phyloP scores from a whole-genome alignment of 2,329 filamentous ascomycete genomes.

The Pseudocercospora cruenta region DNA sequence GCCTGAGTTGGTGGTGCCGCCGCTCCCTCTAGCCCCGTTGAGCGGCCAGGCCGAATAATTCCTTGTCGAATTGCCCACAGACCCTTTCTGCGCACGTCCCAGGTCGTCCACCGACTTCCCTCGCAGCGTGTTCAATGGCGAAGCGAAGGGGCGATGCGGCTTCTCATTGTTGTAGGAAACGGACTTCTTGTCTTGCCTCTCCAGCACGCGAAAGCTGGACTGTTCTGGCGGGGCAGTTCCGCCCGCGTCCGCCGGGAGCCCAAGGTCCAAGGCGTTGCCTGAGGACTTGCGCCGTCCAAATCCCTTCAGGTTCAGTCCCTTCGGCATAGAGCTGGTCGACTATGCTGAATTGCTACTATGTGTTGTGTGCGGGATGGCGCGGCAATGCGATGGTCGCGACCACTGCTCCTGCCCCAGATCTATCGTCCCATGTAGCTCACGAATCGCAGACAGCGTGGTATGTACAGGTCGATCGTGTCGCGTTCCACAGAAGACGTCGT shows the following conservation, averaged over 20 bases:
- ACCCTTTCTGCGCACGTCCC: conserved; percentile 25
- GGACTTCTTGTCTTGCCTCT: conserved; percentile 53
- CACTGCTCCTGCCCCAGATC: conserved; percentile 9
- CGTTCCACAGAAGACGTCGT: conserved; percentile 16
- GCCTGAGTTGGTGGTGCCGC: conserved; percentile 52
- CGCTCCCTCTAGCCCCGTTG: conserved; percentile 50
- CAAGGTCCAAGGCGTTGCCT: conserved; percentile 55
- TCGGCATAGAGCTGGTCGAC: conserved; percentile 51
- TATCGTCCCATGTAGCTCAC: conserved; percentile 23
- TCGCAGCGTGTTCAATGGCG: conserved; percentile 39
- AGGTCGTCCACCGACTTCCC: conserved; percentile 41
- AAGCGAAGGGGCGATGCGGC: conserved; percentile 40
- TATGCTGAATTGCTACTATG: not conserved
- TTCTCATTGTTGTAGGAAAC: conserved; percentile 31
- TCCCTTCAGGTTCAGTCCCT: conserved; percentile 55
- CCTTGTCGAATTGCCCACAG: conserved; percentile 20
- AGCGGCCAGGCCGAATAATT: conserved; percentile 32
- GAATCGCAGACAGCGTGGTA: conserved; percentile 12
- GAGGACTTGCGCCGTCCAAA: conserved; percentile 60
- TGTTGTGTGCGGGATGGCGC: conserved; percentile 20
- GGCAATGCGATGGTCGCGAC: conserved; percentile 8
- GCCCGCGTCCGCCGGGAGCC: conserved; percentile 37
- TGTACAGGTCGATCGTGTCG: conserved; percentile 22
- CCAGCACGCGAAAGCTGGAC: conserved; percentile 59
- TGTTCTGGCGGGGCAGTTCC: conserved; percentile 22